Evolutionary conservation across 1,139 yeast genomes (phyloP).

Genomic region (Candida sojae): DNA sequence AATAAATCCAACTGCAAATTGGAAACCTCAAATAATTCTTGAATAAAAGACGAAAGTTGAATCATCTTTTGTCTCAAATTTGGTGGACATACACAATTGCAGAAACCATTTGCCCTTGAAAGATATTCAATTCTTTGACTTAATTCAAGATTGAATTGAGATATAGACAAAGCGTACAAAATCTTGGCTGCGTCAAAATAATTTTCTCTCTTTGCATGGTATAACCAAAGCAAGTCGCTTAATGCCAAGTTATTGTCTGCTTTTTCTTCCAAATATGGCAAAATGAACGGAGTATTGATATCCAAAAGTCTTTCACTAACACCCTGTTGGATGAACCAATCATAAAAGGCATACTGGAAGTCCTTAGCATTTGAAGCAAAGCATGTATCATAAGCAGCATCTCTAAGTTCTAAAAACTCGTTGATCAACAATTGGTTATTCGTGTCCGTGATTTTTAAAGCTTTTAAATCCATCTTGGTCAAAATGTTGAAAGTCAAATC

Average conservation of each 20-base stretch:
- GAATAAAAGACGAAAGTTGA: conserved; percentile 66
- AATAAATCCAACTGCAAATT: conserved; percentile 84
- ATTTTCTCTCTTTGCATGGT: conserved; percentile 79
- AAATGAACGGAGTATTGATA: conserved; percentile 77
- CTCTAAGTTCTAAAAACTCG: conserved; percentile 62
- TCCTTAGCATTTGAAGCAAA: conserved; percentile 73
- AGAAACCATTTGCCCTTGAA: conserved; percentile 91
- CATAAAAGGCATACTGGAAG: conserved; percentile 89
- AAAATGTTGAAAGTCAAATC: conserved; percentile 73
- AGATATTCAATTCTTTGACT: conserved; percentile 82
- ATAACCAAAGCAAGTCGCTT: conserved; percentile 86
- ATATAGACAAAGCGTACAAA: conserved; percentile 69
- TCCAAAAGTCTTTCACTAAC: conserved; percentile 76
- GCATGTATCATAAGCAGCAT: conserved; percentile 73
- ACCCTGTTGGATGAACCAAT: conserved; percentile 85
- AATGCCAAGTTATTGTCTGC: conserved; percentile 67
- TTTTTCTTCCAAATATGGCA: conserved; percentile 75
- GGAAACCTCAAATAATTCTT: conserved; percentile 85
- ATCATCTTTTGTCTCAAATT: conserved; percentile 75
- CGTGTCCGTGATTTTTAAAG: conserved; percentile 52
- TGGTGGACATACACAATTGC: conserved; percentile 83
- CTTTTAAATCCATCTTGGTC: conserved; percentile 68
- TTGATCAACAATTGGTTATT: conserved; percentile 47
- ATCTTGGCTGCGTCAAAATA: conserved; percentile 84
- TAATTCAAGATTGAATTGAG: conserved; percentile 70